Conservation (phyloP, 495 filamentous ascomycete genomes). For the Rhypophila decipiens region DNA sequence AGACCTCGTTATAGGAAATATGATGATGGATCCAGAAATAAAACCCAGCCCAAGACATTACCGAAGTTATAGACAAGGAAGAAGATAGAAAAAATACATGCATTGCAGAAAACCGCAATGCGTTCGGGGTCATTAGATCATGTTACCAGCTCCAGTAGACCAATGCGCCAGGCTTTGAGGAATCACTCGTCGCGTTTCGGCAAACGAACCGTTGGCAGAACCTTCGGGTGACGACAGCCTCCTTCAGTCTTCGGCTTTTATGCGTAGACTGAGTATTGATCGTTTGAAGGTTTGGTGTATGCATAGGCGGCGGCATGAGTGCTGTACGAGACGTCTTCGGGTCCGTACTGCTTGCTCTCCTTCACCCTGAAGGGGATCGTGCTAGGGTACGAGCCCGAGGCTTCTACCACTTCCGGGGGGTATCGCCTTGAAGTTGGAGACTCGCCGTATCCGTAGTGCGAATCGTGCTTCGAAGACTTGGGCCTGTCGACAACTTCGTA, state of each 20-base stretch:
- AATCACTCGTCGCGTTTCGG: too few relatives aligned
- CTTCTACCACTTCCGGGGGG: slow-evolving; percentile 1
- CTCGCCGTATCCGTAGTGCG: slow-evolving; percentile 13
- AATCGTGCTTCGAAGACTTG: slow-evolving; percentile 19
- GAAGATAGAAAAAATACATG: slow-evolving; percentile 7
- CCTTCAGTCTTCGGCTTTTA: not conserved
- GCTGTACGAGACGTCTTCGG: slow-evolving; percentile 18
- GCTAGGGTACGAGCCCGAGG: slow-evolving; percentile 9
- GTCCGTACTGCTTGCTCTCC: slow-evolving; percentile 10
- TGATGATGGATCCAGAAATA: not conserved
- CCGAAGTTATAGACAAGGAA: slow-evolving; percentile 11
- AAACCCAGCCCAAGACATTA: slow-evolving; percentile 6
- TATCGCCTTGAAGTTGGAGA: slow-evolving; percentile 20
- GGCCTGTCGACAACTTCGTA: slow-evolving; percentile 18
- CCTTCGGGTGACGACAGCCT: too few relatives aligned
- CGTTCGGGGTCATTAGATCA: too few relatives aligned
- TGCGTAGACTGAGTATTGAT: not conserved
- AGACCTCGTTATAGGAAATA: too few relatives aligned
- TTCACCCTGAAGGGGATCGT: slow-evolving; percentile 16
- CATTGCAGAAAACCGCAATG: not conserved
- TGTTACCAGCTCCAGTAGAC: not conserved
- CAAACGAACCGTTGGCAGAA: too few relatives aligned
- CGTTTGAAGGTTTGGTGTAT: not conserved
- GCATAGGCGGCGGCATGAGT: slow-evolving; percentile 8
- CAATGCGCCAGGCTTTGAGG: not conserved